These are phyloP conservation scores for Magnolia kwangsiensis DNA, from an alignment of 164 flowering plant genomes.

Conservation along the genomic window DNA sequence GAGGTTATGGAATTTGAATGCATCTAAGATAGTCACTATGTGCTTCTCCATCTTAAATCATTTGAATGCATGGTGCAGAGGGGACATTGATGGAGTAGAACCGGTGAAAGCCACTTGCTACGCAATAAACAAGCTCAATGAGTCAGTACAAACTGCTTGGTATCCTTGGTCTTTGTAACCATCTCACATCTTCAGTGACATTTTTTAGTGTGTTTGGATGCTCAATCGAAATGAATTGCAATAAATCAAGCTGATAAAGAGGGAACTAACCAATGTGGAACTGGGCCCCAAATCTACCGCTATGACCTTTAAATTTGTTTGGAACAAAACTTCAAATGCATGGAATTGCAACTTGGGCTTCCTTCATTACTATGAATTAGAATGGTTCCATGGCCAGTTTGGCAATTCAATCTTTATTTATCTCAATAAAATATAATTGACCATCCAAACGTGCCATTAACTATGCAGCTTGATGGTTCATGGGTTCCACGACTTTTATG, in stretches of 20 bases:
- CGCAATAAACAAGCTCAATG: slow-evolving; percentile 25
- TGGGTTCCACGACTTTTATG: no score
- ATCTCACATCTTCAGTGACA: not conserved
- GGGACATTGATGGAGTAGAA: slow-evolving; percentile 34
- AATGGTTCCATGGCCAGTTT: not conserved
- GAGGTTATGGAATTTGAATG: no score
- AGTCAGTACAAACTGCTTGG: slow-evolving; percentile 28
- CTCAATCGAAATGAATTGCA: no score
- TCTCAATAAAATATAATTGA: not conserved
- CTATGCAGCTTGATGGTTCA: not conserved
- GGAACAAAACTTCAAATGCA: no score
- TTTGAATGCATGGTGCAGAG: slow-evolving; percentile 23
- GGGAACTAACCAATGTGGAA: not conserved
- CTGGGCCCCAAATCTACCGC: no score
- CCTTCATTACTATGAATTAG: no score
- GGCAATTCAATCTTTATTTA: not conserved
- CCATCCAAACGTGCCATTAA: not conserved
- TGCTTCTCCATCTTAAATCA: not conserved
- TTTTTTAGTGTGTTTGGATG: no score
- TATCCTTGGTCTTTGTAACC: slow-evolving; percentile 34
- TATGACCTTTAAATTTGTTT: no score
- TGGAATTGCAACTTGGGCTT: no score
- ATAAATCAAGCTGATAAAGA: no score
- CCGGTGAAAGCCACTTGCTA: slow-evolving; percentile 34
- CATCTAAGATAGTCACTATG: not conserved